Conservation (phyloP, 768 basidiomycete genomes). For the Mycena indigotica region DNA sequence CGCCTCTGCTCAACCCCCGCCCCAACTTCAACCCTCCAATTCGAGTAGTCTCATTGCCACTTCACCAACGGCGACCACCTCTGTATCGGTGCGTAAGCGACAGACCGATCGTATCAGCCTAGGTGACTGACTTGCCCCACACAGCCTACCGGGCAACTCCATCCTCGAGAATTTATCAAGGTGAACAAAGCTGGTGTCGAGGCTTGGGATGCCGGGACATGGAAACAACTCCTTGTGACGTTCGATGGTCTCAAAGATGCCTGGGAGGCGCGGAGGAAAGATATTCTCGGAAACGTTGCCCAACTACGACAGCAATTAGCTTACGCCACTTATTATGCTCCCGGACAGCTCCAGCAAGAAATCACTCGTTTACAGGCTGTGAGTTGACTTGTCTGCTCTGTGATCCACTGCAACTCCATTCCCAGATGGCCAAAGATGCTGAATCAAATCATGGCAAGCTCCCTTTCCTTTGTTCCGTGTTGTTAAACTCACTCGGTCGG, state of each 20-base stretch:
- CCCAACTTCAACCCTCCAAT: constrained; percentile 22
- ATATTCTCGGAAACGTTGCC: constrained; percentile 49
- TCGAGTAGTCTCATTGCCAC: constrained; percentile 15
- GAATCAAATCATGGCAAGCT: constrained; percentile 52
- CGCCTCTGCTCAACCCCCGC: constrained; percentile 24
- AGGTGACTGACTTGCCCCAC: not conserved
- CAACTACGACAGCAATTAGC: constrained; percentile 50
- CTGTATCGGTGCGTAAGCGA: constrained; percentile 32
- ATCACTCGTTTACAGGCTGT: constrained; percentile 61
- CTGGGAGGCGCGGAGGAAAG: constrained; percentile 64
- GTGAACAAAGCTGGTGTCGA: constrained; percentile 69
- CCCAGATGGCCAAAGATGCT: constrained; percentile 59
- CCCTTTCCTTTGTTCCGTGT: not conserved
- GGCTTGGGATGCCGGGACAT: constrained; percentile 67
- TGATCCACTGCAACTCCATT: constrained; percentile 11
- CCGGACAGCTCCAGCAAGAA: constrained; percentile 55
- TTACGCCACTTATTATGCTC: constrained; percentile 46
- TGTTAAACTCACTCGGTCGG: not conserved
- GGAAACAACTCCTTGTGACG: constrained; percentile 66
- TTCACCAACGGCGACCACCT: constrained; percentile 22
- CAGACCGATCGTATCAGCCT: not conserved
- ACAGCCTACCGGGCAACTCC: constrained; percentile 41
- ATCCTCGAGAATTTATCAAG: constrained; percentile 72
- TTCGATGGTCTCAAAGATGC: constrained; percentile 68
- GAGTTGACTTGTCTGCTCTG: constrained; percentile 28